phyloP scores from a whole-genome alignment of 2,329 filamentous ascomycete genomes.

The Aphanocladium album region DNA sequence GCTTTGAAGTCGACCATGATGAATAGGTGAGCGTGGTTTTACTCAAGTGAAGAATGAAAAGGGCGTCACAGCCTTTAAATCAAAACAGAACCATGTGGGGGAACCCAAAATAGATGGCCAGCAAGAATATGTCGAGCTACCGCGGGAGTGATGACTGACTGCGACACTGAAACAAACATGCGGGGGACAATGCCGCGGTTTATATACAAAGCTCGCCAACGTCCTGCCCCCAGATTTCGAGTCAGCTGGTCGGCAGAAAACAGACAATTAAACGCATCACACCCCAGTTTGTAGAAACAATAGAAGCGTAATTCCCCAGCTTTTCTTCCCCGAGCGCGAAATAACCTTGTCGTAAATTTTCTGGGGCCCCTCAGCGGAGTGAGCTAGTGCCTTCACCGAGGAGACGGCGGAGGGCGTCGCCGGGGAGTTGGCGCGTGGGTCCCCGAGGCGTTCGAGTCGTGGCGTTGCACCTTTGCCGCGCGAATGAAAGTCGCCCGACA shows the following conservation, averaged over 20 bases:
- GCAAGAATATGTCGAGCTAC: neutral
- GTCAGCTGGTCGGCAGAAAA: neutral
- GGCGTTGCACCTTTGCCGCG: neutral
- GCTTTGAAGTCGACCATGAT: constrained; percentile 9
- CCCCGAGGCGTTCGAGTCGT: neutral
- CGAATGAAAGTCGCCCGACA: neutral
- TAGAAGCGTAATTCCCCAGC: constrained; percentile 1
- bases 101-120: neutral
- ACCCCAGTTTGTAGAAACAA: neutral
- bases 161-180: neutral
- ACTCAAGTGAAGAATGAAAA: neutral
- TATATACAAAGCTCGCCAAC: neutral
- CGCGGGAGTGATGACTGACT: neutral
- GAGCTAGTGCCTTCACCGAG: neutral
- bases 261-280: neutral
- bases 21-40: neutral
- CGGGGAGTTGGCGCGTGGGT: neutral
- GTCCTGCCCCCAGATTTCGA: neutral
- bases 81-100: constrained; percentile 4
- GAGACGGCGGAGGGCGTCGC: neutral
- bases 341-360: neutral
- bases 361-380: neutral
- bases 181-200: neutral
- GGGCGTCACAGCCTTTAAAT: neutral
- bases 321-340: neutral